Evolutionary conservation across 1,139 yeast species (phyloP).

Genomic region (Nematodospora anomalae): DNA sequence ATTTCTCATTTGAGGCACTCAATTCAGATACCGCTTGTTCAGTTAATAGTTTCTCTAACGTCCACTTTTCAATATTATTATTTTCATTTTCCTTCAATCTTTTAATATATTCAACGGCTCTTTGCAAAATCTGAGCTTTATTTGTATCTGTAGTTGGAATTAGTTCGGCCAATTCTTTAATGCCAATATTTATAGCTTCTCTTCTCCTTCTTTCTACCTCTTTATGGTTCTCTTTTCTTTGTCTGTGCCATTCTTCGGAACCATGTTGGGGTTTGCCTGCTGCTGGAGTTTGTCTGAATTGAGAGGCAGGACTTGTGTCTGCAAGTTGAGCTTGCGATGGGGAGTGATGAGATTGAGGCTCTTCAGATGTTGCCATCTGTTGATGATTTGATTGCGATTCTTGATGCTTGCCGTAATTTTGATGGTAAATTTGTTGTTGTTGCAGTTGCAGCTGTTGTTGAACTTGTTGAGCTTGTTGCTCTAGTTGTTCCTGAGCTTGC

Average conservation of each 20-base stretch:
- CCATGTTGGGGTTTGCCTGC: conserved; percentile 56
- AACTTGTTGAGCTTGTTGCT: conserved; percentile 14
- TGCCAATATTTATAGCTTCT: conserved; percentile 87
- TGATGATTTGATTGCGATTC: background rate
- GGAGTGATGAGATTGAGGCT: conserved; percentile 13
- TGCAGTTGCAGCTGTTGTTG: conserved; percentile 14
- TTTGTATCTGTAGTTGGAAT: conserved; percentile 90
- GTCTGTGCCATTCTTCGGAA: conserved; percentile 83
- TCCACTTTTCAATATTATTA: conserved; percentile 89
- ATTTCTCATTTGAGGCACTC: conserved; percentile 28
- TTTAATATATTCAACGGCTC: conserved; percentile 87
- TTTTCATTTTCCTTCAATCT: conserved; percentile 86
- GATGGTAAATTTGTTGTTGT: conserved; percentile 13
- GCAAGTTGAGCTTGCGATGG: conserved; percentile 21
- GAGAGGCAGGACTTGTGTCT: conserved; percentile 14
- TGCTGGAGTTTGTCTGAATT: conserved; percentile 30
- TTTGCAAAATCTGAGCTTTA: conserved; percentile 83
- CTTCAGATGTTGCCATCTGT: conserved; percentile 15
- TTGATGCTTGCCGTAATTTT: conserved; percentile 1
- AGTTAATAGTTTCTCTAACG: conserved; percentile 83
- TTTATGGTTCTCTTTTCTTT: conserved; percentile 88
- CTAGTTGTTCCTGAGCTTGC: conserved; percentile 41
- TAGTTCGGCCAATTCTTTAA: conserved; percentile 75
- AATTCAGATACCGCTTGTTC: conserved; percentile 78
- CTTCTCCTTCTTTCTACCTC: conserved; percentile 97